Conservation (phyloP, 2,329 filamentous ascomycete species). For the Neonectria ditissima region DNA sequence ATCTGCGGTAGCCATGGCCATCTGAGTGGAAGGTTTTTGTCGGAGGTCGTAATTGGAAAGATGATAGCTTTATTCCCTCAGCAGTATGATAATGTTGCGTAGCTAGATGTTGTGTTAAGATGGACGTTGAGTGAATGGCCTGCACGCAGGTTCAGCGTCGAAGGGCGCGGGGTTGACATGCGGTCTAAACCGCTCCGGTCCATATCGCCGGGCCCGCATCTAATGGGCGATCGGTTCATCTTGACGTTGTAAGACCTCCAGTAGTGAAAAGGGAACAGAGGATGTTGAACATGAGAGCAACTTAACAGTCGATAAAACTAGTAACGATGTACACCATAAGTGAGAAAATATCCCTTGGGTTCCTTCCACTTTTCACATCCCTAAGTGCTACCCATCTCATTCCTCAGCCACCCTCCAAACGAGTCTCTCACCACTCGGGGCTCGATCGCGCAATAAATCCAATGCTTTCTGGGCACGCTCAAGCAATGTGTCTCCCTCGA, state of each 20-base stretch:
- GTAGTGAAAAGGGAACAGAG: no score
- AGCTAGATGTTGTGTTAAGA: background rate
- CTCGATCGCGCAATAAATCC: slow-evolving; percentile 8
- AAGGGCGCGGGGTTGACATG: background rate
- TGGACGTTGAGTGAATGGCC: background rate
- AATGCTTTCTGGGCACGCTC: slow-evolving; percentile 56
- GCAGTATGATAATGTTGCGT: background rate
- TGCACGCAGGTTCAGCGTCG: background rate
- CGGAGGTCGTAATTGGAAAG: background rate
- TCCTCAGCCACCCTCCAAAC: slow-evolving; percentile 6
- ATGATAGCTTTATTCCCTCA: background rate
- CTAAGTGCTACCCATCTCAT: background rate
- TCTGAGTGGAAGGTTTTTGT: background rate
- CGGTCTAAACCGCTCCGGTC: background rate
- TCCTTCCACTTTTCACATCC: background rate
- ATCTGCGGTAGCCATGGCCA: background rate
- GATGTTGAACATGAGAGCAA: no score
- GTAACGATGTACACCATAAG: no score
- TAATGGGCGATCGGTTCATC: no score
- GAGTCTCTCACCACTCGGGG: background rate
- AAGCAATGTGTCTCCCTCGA: slow-evolving; percentile 54
- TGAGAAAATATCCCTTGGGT: no score
- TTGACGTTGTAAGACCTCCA: no score
- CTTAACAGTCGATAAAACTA: no score
- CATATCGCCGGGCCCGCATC: background rate